Base-by-base conservation (phyloP, 176 grass and related monocot species). In the Secale cereale region DNA sequence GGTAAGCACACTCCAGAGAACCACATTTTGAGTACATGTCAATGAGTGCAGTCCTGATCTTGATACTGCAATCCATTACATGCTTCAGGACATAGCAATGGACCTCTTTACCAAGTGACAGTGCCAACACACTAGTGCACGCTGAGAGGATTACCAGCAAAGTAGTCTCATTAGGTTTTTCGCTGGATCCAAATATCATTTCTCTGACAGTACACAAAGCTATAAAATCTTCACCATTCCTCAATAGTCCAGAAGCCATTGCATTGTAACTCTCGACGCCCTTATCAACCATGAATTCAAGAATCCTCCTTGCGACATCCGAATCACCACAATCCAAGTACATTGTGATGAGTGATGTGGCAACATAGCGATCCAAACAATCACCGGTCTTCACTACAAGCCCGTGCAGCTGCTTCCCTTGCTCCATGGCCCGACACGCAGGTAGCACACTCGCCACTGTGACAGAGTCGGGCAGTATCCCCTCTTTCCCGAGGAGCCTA, bases 11-110 rank as follows among this genome's bases (percentile, higher is more conserved):
- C 31, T 82, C 59, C 10, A 82, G 14, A n/a, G 36, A 33, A 50
- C 80, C 20, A 45, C 75, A 87, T 66, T 80, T 87, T 3, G 72
- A 75, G 59, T 91, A 91, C 89, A 87, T 78, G 84, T 75, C 41
- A 60, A 90, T 6, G 69, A 81, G 76, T 9, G 85, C 15, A 46
- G 75, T 87, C 63, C 85, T 45, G 15, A 91, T 62, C 76, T 80
- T 87, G 75, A 87, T 67, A 68, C 68, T 48, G 41, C 43, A 54
- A 54, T 43, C 43, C 46, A 76, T 35, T 48, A 60, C 67, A 68
- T 1, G 45, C 56, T 80, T 87, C 59, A 87, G 31, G 20, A 39
- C 57, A 59, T 91, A 76, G 25, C 69, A 84, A 84, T 87, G 89
- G 8, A 65, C 45, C 80, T 91, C 80, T 56, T 91, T 91, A 60